Percentiles rank a stretch among this genome's conserved stretches.
These are phyloP conservation scores for Taiozyma sp. DNA, from an alignment of 1,139 yeast genomes.

Conservation along the genomic window DNA sequence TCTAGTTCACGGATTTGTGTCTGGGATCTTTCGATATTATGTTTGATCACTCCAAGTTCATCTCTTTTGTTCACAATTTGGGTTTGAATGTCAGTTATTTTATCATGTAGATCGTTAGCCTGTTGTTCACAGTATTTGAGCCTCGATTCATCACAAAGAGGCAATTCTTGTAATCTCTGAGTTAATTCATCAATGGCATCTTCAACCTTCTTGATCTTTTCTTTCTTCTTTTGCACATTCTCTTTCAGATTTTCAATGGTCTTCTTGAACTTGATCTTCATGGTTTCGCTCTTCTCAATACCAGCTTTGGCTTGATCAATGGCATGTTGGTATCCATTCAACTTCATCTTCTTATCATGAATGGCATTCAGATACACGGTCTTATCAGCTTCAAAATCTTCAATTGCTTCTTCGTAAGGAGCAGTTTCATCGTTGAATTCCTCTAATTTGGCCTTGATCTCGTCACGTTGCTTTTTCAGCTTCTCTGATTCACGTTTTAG, in stretches of 20 bases:
- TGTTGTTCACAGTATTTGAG: not conserved
- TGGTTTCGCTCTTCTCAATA: conserved; percentile 24
- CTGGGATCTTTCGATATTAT: conserved; percentile 9
- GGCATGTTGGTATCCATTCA: conserved; percentile 1
- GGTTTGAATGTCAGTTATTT: conserved; percentile 4
- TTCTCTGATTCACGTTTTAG: conserved; percentile 38
- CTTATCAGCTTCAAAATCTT: conserved; percentile 13
- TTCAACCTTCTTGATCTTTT: conserved; percentile 24
- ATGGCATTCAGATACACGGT: conserved; percentile 10
- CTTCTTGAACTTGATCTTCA: conserved; percentile 20
- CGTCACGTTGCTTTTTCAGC: conserved; percentile 38
- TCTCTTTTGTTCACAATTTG: conserved; percentile 3
- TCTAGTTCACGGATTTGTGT: conserved; percentile 16
- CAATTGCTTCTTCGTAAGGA: conserved; percentile 30
- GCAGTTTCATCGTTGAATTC: conserved; percentile 25
- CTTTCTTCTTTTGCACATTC: conserved; percentile 15
- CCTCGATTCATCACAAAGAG: conserved; percentile 18
- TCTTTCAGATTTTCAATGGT: conserved; percentile 9
- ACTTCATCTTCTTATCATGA: conserved; percentile 9
- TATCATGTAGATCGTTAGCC: conserved; percentile 4
- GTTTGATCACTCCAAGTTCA: not conserved
- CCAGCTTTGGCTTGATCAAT: not conserved
- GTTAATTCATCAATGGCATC: conserved; percentile 21
- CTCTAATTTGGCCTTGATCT: conserved; percentile 31
- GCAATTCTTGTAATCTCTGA: conserved; percentile 22